Base-by-base conservation (phyloP, 2,329 filamentous ascomycete genomes). In the Fusarium poae region DNA sequence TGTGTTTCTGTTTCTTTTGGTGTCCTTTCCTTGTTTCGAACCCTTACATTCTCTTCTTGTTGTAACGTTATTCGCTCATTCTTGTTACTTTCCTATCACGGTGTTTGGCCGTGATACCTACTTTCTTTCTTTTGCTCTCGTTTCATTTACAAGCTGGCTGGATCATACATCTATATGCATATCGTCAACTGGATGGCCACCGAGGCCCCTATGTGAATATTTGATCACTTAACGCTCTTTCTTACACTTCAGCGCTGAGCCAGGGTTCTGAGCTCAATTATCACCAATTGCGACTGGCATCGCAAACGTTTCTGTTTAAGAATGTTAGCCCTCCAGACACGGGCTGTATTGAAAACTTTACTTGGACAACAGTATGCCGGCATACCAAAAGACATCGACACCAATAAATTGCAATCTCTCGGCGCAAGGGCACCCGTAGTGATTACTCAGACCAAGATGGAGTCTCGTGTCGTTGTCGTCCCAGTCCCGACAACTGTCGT, bases 361-460 rank as follows among this genome's bases (percentile, higher is more conserved):
- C 76, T 81, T 59, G 84, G 84, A 52, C 83, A 81, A 75, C 81
- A 81, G 76, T 87, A 86, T 79, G 88, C 86, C 72, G 85, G 83
- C 63, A 79, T 87, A 67, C 85, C 84, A 48, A 83, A 75, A 71
- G 52, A 64, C 21, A 57, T 34, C 57, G 52, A 71, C 66, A 54
- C 62, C 50, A 43, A 61, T 61, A 65, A 67, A 65, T 40, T 56
- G 70, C 25, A 51, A 62, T 53, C 54, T 54, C 53, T 66, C 57
- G 51, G 64, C 49, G 62, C 67, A 49, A 58, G 61, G 40, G 62
- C 57, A 45, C 65, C 65, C 5, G 48, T 55, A 53, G 57, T 70
- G 32, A 55, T 70, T 29, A 70, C 52, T 13, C 21, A 68, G 51
- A 70, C 67, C 10, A 63, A 65, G 35, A 68, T 70, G 67, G 63